A percentile compares a stretch with the other conserved stretches of the same genome.
These are phyloP conservation scores for Hordeum marinum DNA, from an alignment of 176 grass and related monocot genomes.

Conservation along the genomic window DNA sequence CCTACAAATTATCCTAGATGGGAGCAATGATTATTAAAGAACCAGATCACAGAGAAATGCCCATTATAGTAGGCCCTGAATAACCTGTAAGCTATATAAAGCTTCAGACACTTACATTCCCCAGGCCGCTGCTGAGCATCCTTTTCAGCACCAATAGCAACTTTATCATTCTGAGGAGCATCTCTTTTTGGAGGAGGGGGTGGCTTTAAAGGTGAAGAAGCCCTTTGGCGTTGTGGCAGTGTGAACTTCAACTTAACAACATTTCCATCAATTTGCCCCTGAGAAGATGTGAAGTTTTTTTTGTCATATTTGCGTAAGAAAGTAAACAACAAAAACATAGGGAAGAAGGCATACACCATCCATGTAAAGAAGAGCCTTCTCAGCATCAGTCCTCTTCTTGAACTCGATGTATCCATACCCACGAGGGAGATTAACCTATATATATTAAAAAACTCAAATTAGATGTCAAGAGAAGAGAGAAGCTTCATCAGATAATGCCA, in stretches of 20 bases:
- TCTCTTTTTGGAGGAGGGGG: constrained; percentile 71
- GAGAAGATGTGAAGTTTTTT: not conserved
- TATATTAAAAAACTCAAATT: constrained; percentile 21
- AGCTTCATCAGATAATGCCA: not conserved
- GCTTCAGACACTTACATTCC: constrained; percentile 58
- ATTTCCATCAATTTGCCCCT: constrained; percentile 99
- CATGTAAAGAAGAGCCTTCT: constrained; percentile 99
- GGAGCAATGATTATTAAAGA: not conserved
- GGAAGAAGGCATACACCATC: constrained; percentile 73
- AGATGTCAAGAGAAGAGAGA: not conserved
- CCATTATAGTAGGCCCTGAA: not conserved
- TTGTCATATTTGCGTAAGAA: not conserved
- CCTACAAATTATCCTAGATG: not conserved
- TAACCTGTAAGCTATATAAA: not conserved
- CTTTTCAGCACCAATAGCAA: constrained; percentile 60
- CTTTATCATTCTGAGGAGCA: constrained; percentile 72
- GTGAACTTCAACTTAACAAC: constrained; percentile 88
- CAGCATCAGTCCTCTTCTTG: constrained; percentile 90
- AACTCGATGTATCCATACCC: constrained; percentile 98
- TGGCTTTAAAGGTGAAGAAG: constrained; percentile 57
- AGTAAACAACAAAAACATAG: not conserved
- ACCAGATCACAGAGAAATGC: not conserved
- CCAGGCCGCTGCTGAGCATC: constrained; percentile 49
- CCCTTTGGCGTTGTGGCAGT: constrained; percentile 70
- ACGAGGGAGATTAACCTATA: constrained; percentile 99